These are phyloP conservation scores for Pecoramyces ruminantium DNA, from an alignment of 192 early-diverging fungal species.

Conservation along the genomic window DNA sequence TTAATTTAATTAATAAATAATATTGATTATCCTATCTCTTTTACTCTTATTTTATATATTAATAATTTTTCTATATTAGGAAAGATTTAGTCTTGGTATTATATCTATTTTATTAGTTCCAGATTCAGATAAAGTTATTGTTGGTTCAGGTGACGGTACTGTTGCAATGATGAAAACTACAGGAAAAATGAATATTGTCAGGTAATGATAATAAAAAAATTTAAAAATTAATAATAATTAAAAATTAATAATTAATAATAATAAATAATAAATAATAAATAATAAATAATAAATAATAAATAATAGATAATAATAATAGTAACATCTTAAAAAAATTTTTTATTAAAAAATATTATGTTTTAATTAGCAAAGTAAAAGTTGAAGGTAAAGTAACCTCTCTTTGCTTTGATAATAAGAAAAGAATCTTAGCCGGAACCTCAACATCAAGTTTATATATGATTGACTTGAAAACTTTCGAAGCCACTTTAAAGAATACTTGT, in stretches of 20 bases:
- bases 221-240: too few relatives aligned
- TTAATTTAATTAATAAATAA: too few relatives aligned
- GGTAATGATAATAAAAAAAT: background rate
- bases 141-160: conserved; percentile 35
- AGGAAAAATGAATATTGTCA: conserved; percentile 23
- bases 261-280: too few relatives aligned
- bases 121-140: conserved; percentile 15
- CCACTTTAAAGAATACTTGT: conserved; percentile 21
- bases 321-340: too few relatives aligned
- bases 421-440: conserved; percentile 26
- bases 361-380: conserved; percentile 24
- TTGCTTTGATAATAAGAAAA: conserved; percentile 14
- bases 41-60: background rate
- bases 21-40: too few relatives aligned
- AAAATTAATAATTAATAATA: too few relatives aligned
- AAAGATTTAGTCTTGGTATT: conserved; percentile 32
- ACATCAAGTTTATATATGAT: conserved; percentile 33
- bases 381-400: conserved; percentile 37
- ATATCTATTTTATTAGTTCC: conserved; percentile 20
- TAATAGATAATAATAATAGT: background rate
- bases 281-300: background rate
- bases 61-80: conserved; percentile 10
- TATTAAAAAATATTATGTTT: too few relatives aligned
- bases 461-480: conserved; percentile 11
- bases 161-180: conserved; percentile 23